Conservation (phyloP, 139 green algal genomes). For the Chlorella sorokiniana region DNA sequence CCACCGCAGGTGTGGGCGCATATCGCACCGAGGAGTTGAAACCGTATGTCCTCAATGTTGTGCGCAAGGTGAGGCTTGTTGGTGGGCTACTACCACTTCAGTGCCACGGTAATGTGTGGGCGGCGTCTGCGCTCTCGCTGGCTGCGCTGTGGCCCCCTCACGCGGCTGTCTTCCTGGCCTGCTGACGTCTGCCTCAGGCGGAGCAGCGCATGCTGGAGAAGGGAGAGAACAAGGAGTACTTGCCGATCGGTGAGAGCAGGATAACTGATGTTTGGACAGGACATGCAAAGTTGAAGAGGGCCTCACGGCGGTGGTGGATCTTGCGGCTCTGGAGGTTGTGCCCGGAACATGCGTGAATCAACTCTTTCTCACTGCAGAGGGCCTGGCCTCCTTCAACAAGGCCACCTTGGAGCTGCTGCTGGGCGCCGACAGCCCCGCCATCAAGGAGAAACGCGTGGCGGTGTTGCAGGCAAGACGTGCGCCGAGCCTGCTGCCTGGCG, state of each 20-base stretch:
- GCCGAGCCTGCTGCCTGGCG: neutral
- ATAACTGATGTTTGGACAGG: too few species aligned
- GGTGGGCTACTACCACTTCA: neutral
- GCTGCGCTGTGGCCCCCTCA: neutral
- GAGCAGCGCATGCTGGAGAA: slow-evolving; percentile 88
- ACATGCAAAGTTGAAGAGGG: neutral
- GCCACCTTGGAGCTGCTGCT: slow-evolving; percentile 89
- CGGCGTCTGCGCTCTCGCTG: too few species aligned
- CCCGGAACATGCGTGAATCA: too few species aligned
- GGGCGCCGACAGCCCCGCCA: slow-evolving; percentile 68
- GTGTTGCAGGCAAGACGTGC: slow-evolving; percentile 5
- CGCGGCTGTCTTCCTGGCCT: neutral
- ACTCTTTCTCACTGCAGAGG: slow-evolving; percentile 51
- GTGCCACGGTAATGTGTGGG: too few species aligned
- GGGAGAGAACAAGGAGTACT: slow-evolving; percentile 92
- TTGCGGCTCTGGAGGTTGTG: neutral
- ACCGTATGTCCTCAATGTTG: slow-evolving; percentile 93
- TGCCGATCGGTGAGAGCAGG: slow-evolving; percentile 37
- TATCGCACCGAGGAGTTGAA: slow-evolving; percentile 96
- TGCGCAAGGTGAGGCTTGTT: slow-evolving; percentile 49
- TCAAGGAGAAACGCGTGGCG: slow-evolving; percentile 65
- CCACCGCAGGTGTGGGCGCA: slow-evolving; percentile 72
- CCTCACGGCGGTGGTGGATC: too few species aligned
- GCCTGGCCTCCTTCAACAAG: slow-evolving; percentile 85
- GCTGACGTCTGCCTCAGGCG: slow-evolving; percentile 61